Evolutionary conservation across 2,329 filamentous ascomycete genomes (phyloP).

Genomic region (Trichoderma sp.): DNA sequence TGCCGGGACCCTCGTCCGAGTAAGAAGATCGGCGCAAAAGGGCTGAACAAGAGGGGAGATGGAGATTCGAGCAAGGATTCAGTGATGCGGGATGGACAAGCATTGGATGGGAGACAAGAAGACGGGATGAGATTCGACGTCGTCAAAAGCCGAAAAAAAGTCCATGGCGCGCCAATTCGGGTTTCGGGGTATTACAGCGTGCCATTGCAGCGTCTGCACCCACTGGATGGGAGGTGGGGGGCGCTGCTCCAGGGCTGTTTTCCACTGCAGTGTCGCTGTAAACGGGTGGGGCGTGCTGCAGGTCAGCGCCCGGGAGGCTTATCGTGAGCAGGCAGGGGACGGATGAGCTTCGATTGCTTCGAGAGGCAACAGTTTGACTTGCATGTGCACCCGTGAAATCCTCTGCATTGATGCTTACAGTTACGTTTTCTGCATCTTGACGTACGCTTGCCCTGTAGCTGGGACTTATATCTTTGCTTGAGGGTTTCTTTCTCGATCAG

Average conservation of each 20-base stretch:
- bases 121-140: slow-evolving; percentile 1
- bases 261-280: background rate
- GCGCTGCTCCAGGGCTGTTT: too few species aligned
- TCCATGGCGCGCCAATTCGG: slow-evolving; percentile 24
- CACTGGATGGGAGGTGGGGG: too few species aligned
- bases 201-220: background rate
- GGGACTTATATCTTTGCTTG: too few species aligned
- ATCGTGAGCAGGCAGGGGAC: slow-evolving; percentile 6
- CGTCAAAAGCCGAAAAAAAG: slow-evolving; percentile 25
- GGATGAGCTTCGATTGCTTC: background rate
- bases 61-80: background rate
- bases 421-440: background rate
- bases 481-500: too few species aligned
- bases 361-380: background rate
- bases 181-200: slow-evolving; percentile 18
- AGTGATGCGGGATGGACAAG: background rate
- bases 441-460: too few species aligned
- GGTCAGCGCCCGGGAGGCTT: slow-evolving; percentile 14
- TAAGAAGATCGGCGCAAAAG: background rate
- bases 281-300: background rate
- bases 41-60: background rate
- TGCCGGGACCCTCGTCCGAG: background rate
- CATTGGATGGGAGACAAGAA: too few species aligned
- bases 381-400: slow-evolving; percentile 19
- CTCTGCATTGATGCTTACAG: slow-evolving; percentile 4